Evolutionary conservation across 2,329 filamentous ascomycete species (phyloP).

Genomic region (Verticillium dahliae): DNA sequence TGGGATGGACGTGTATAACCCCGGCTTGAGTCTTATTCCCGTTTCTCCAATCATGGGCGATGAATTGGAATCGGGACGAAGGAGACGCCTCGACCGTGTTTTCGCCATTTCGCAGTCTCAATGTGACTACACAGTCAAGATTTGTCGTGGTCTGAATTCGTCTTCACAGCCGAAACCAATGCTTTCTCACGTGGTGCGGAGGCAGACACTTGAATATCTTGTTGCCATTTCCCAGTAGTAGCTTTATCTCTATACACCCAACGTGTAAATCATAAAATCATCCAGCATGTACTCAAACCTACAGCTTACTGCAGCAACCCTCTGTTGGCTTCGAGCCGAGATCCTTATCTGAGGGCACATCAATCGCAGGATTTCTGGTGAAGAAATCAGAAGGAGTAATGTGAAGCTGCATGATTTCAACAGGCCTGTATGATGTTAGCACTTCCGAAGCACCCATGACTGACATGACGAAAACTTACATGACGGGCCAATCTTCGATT

Average conservation of each 20-base stretch:
- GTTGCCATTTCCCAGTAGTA: not conserved
- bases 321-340: conserved; percentile 12
- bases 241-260: not conserved
- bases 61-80: too few species aligned
- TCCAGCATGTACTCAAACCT: not conserved
- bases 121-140: not conserved
- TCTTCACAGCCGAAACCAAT: not conserved
- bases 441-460: not conserved
- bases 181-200: not conserved
- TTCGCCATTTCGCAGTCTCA: not conserved
- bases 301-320: conserved; percentile 4
- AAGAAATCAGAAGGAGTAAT: conserved; percentile 43
- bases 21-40: not conserved
- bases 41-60: not conserved
- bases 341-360: conserved; percentile 32
- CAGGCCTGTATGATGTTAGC: conserved; percentile 31
- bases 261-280: not conserved
- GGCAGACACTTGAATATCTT: not conserved
- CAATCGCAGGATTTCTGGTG: conserved; percentile 36
- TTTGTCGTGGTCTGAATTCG: not conserved
- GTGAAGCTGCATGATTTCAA: conserved; percentile 40
- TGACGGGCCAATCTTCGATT: conserved; percentile 53
- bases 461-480: conserved; percentile 31
- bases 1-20: not conserved
- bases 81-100: not conserved